Conservation (phyloP, 257 asterid genomes). For the Solanum clarkiae region DNA sequence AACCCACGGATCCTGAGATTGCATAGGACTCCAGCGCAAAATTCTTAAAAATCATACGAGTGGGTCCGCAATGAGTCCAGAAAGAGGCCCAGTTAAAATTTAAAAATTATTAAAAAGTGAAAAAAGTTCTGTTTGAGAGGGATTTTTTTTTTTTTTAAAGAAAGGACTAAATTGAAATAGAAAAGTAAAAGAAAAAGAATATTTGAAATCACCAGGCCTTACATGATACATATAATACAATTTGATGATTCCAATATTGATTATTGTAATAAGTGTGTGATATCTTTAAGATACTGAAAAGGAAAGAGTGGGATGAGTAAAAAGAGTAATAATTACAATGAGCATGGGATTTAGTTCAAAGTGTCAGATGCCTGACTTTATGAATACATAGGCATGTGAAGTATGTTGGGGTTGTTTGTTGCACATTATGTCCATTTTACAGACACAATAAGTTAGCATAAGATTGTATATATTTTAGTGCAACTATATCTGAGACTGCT, state of each 20-base stretch:
- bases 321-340: not conserved
- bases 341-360: not conserved
- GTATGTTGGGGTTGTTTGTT: slow-evolving; percentile 1
- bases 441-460: not conserved
- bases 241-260: not conserved
- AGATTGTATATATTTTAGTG: not conserved
- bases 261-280: not conserved
- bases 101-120: too few relatives aligned
- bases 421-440: not conserved
- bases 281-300: not conserved
- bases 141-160: too few relatives aligned
- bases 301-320: not conserved
- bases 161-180: too few relatives aligned
- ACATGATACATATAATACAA: too few relatives aligned
- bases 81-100: too few relatives aligned
- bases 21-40: fast-evolving
- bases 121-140: too few relatives aligned
- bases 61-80: too few relatives aligned
- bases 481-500: not conserved
- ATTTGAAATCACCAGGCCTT: too few relatives aligned
- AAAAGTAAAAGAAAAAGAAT: too few relatives aligned
- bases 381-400: slow-evolving; percentile 28
- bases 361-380: slow-evolving; percentile 29
- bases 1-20: too few relatives aligned
- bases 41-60: too few relatives aligned